A percentile compares a stretch with the other conserved stretches of the same genome.
phyloP scores from a whole-genome alignment of 1,139 yeast species.

The Scheffersomyces illinoinensis region DNA sequence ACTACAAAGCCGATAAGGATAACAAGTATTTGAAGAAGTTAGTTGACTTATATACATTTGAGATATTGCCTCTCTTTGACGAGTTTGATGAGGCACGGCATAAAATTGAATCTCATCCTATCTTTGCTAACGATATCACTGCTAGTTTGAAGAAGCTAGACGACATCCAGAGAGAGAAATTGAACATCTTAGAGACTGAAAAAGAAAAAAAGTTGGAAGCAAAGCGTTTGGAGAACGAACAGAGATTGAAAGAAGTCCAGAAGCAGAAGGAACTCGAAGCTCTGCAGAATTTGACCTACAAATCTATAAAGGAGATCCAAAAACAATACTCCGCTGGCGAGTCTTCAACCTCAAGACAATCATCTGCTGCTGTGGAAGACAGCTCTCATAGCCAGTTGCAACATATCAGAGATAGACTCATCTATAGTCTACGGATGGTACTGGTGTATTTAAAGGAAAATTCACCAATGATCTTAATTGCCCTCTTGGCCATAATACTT shows the following conservation, averaged over 20 bases:
- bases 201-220: conserved; percentile 13
- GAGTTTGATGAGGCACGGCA: conserved; percentile 28
- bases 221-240: conserved; percentile 15
- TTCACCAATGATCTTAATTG: conserved; percentile 27
- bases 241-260: conserved; percentile 21
- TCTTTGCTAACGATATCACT: conserved; percentile 14
- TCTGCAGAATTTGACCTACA: conserved; percentile 33
- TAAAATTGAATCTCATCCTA: conserved; percentile 24
- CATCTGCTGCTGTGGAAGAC: conserved; percentile 2
- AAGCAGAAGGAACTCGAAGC: conserved; percentile 25
- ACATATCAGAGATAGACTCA: conserved; percentile 12
- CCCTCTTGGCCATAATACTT: conserved; percentile 22
- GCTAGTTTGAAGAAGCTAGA: conserved; percentile 17
- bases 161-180: conserved; percentile 17
- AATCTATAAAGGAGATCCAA: conserved; percentile 19
- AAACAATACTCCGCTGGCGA: conserved; percentile 7
- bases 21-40: conserved; percentile 26
- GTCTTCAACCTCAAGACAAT: not conserved
- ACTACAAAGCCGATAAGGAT: conserved; percentile 3
- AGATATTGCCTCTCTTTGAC: conserved; percentile 34
- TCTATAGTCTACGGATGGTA: conserved; percentile 17
- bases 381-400: conserved; percentile 5
- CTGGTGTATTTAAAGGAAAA: conserved; percentile 29
- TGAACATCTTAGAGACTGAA: conserved; percentile 17
- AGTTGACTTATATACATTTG: conserved; percentile 36